phyloP scores from a whole-genome alignment of 441 rosid genomes.

The Pelargonium australe region DNA sequence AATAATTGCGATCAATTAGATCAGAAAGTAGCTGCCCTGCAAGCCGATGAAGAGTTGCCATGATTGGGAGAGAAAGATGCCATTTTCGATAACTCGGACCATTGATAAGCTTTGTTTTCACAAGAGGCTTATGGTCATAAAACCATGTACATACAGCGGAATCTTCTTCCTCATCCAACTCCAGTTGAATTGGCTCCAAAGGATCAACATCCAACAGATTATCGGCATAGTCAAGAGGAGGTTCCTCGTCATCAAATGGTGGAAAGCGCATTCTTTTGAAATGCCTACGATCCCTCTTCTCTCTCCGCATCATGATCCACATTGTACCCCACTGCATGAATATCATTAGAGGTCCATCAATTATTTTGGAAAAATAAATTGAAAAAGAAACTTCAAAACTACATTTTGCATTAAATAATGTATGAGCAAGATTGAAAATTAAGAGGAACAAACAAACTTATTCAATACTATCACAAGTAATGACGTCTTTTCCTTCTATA shows the following conservation, averaged over 20 bases:
- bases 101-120: conserved; percentile 90
- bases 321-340: conserved; percentile 81
- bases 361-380: not conserved
- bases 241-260: conserved; percentile 98
- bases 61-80: conserved; percentile 98
- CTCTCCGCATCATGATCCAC: conserved; percentile 99
- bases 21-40: conserved; percentile 98
- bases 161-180: conserved; percentile 92
- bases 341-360: conserved; percentile 2
- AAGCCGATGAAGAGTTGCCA: conserved; percentile 97
- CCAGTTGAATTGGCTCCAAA: conserved; percentile 87
- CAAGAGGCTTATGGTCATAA: conserved; percentile 98
- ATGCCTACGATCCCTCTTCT: conserved; percentile 96
- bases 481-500: no score
- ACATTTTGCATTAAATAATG: not conserved
- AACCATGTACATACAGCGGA: conserved; percentile 97
- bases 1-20: conserved; percentile 87
- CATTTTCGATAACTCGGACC: conserved; percentile 98
- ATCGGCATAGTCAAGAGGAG: conserved; percentile 97
- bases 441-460: not conserved
- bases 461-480: not conserved
- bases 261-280: conserved; percentile 99
- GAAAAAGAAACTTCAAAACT: not conserved
- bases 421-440: not conserved
- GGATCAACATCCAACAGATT: conserved; percentile 97